phyloP scores from a whole-genome alignment of 495 filamentous ascomycete species.

The Aspergillus haitiensis region DNA sequence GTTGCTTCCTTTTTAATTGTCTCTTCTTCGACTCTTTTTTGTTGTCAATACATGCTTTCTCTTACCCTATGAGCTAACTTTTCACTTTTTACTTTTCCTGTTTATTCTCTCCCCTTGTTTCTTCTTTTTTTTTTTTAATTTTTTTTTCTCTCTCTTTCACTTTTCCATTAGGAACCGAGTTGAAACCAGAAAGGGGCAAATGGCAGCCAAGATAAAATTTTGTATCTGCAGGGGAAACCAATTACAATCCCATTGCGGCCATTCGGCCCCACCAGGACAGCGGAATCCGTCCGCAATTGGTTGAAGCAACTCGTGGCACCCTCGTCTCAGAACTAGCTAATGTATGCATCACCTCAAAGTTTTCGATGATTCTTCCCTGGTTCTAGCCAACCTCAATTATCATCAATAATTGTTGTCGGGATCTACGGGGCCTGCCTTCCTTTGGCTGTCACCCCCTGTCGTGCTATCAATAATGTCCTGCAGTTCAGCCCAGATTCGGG shows the following conservation, averaged over 20 bases:
- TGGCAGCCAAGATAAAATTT: background rate
- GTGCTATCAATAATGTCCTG: constrained; percentile 6
- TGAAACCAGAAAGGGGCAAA: background rate
- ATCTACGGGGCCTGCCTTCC: background rate
- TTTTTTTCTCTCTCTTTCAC: too few relatives aligned
- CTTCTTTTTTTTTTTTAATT: too few relatives aligned
- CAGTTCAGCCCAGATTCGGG: constrained; percentile 3
- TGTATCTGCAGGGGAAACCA: background rate
- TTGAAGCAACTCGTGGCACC: background rate
- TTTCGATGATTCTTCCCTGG: background rate
- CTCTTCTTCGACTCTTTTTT: too few relatives aligned
- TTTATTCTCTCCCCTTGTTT: too few relatives aligned
- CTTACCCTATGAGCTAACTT: too few relatives aligned
- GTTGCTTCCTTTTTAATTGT: too few relatives aligned
- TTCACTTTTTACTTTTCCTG: too few relatives aligned
- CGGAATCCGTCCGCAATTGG: background rate
- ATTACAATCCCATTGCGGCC: background rate
- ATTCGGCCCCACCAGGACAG: background rate
- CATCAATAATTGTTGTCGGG: constrained; percentile 6
- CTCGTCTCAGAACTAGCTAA: background rate
- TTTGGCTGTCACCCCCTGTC: background rate
- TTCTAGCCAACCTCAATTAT: constrained; percentile 9
- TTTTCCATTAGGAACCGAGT: too few relatives aligned
- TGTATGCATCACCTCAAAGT: background rate
- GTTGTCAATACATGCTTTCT: too few relatives aligned